phyloP scores from a whole-genome alignment of 2,329 filamentous ascomycete species.

The Cordyceps farinosa region DNA sequence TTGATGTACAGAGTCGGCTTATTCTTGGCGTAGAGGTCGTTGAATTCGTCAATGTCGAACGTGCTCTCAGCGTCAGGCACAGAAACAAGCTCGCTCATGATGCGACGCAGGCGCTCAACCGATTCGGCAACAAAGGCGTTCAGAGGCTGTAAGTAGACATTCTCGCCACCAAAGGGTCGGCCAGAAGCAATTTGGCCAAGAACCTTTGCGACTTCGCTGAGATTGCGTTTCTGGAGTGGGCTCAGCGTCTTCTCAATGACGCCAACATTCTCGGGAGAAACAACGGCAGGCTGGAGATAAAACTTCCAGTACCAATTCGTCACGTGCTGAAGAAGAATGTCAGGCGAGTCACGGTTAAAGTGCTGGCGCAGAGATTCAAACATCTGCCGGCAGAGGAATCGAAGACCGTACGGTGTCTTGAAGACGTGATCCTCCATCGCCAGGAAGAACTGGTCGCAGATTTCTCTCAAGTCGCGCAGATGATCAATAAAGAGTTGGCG shows the following conservation, averaged over 20 bases:
- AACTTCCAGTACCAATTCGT: conserved; percentile 92
- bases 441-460: conserved; percentile 85
- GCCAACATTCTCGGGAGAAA: conserved; percentile 88
- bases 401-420: conserved; percentile 88
- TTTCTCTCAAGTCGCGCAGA: conserved; percentile 87
- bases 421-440: conserved; percentile 78
- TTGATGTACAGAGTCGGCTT: conserved; percentile 99
- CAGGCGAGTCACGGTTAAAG: conserved; percentile 76
- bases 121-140: conserved; percentile 89
- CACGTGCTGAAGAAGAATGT: conserved; percentile 75
- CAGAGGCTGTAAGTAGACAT: conserved; percentile 90
- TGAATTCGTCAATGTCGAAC: conserved; percentile 98
- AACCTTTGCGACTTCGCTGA: conserved; percentile 87
- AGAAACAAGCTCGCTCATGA: conserved; percentile 73
- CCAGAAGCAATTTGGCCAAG: conserved; percentile 85
- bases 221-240: conserved; percentile 87
- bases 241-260: conserved; percentile 87
- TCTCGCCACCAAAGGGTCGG: conserved; percentile 86
- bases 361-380: conserved; percentile 73
- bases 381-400: conserved; percentile 82
- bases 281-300: conserved; percentile 85
- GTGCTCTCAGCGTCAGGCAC: conserved; percentile 84
- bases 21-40: conserved; percentile 92
- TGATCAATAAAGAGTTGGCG: conserved; percentile 91
- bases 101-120: conserved; percentile 71